Evolutionary conservation across 306 rosid genomes (phyloP).

Genomic region (Gleditsia sinensis): DNA sequence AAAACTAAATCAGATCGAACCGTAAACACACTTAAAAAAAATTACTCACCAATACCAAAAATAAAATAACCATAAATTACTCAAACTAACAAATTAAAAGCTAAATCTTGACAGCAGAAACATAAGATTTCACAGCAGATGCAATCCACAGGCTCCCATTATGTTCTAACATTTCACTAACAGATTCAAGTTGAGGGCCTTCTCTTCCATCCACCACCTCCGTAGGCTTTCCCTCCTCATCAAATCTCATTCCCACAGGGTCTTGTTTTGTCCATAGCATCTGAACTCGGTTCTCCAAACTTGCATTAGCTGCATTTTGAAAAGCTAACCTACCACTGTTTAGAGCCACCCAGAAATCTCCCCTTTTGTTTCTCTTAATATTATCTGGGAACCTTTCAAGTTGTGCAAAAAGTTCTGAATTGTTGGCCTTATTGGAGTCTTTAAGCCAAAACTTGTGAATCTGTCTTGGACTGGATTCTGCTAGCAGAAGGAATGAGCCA

Average conservation of each 20-base stretch:
- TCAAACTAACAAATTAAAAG: too few relatives aligned
- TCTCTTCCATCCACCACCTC: conserved; percentile 45
- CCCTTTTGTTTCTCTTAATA: conserved; percentile 34
- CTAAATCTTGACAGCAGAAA: not conserved
- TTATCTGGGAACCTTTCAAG: conserved; percentile 47
- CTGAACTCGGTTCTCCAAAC: not conserved
- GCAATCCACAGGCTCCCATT: not conserved
- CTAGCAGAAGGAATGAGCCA: conserved; percentile 45
- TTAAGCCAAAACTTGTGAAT: conserved; percentile 41
- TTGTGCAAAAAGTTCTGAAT: conserved; percentile 30
- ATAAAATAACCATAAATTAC: too few relatives aligned
- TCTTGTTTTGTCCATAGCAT: not conserved
- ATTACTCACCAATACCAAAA: too few relatives aligned
- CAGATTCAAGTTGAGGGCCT: conserved; percentile 32
- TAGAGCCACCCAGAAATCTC: conserved; percentile 54
- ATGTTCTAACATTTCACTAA: conserved; percentile 38
- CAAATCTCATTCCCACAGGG: conserved; percentile 45
- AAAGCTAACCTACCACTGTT: conserved; percentile 43
- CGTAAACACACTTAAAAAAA: too few relatives aligned
- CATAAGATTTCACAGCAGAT: not conserved
- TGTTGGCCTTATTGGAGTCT: conserved; percentile 32
- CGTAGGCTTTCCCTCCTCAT: conserved; percentile 22
- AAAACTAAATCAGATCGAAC: too few relatives aligned
- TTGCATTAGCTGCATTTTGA: not conserved
- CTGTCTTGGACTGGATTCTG: conserved; percentile 11